phyloP scores from a whole-genome alignment of 306 rosid species.

The Astragalus glycyphyllos region DNA sequence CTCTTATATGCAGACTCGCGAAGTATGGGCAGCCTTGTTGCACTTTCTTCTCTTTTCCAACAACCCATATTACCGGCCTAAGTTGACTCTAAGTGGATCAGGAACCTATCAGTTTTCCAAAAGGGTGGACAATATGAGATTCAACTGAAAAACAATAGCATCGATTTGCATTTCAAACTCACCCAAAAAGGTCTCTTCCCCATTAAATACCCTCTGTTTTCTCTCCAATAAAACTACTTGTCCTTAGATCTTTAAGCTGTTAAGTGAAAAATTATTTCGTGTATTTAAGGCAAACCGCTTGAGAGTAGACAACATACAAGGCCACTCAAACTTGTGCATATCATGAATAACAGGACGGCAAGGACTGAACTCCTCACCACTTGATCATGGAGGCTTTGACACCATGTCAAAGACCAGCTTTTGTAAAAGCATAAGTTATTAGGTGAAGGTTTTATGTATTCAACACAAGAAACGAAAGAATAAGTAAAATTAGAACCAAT shows the following conservation, averaged over 20 bases:
- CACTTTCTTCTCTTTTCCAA: background rate
- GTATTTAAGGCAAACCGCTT: background rate
- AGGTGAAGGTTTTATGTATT: constrained; percentile 3
- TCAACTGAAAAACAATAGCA: constrained; percentile 3
- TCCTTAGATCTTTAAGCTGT: background rate
- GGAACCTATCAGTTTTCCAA: background rate
- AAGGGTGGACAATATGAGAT: background rate
- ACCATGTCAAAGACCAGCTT: constrained; percentile 10
- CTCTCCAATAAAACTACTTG: background rate
- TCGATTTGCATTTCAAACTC: constrained; percentile 23
- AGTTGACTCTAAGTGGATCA: too few species aligned
- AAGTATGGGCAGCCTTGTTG: background rate
- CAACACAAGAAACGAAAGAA: constrained; percentile 11
- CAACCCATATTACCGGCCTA: too few species aligned
- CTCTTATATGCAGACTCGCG: constrained; percentile 12
- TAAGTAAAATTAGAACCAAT: constrained; percentile 10
- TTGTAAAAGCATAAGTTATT: constrained; percentile 6
- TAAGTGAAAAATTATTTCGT: background rate
- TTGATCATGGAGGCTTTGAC: background rate
- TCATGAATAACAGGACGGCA: background rate
- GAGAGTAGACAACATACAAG: constrained; percentile 1
- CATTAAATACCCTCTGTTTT: background rate
- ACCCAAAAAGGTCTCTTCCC: constrained; percentile 7
- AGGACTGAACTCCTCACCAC: background rate
- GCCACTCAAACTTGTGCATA: constrained; percentile 4